Conservation (phyloP, 2,329 filamentous ascomycete species). For the Lachnellula suecica region DNA sequence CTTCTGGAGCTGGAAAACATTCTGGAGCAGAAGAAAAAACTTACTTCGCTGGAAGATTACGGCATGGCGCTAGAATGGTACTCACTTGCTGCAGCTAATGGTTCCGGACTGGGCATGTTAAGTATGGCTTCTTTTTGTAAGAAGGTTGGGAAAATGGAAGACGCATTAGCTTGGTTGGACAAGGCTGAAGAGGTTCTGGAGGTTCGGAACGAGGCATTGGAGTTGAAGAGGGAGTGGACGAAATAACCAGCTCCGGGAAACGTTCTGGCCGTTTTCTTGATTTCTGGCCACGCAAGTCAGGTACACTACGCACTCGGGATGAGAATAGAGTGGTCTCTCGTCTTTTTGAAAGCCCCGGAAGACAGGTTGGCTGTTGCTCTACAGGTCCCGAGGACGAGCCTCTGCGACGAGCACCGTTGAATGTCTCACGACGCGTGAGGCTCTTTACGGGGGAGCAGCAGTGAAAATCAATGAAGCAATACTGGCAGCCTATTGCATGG, state of each 20-base stretch:
- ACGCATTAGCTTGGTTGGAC: constrained; percentile 24
- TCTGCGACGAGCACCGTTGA: too few relatives aligned
- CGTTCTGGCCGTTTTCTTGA: background rate
- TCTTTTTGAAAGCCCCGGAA: too few relatives aligned
- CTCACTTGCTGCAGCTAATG: constrained; percentile 24
- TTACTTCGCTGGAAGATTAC: constrained; percentile 19
- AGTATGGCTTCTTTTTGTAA: constrained; percentile 28
- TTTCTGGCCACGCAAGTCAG: too few relatives aligned
- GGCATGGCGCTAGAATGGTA: constrained; percentile 32
- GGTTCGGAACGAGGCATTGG: constrained; percentile 9
- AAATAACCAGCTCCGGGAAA: background rate
- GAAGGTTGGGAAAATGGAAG: constrained; percentile 15
- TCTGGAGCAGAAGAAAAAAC: constrained; percentile 1
- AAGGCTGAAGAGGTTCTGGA: constrained; percentile 16
- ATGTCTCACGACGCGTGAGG: too few relatives aligned
- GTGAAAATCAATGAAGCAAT: too few relatives aligned
- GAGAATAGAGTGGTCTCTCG: too few relatives aligned
- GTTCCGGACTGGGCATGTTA: constrained; percentile 28
- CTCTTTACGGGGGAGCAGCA: too few relatives aligned
- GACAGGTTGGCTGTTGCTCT: too few relatives aligned
- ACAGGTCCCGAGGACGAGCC: too few relatives aligned
- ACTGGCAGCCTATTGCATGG: too few relatives aligned
- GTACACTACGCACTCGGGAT: too few relatives aligned
- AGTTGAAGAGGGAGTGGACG: background rate
- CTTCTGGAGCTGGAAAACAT: constrained; percentile 23